Base-by-base conservation (phyloP, 495 filamentous ascomycete genomes). In the Aspergillus asperescens region DNA sequence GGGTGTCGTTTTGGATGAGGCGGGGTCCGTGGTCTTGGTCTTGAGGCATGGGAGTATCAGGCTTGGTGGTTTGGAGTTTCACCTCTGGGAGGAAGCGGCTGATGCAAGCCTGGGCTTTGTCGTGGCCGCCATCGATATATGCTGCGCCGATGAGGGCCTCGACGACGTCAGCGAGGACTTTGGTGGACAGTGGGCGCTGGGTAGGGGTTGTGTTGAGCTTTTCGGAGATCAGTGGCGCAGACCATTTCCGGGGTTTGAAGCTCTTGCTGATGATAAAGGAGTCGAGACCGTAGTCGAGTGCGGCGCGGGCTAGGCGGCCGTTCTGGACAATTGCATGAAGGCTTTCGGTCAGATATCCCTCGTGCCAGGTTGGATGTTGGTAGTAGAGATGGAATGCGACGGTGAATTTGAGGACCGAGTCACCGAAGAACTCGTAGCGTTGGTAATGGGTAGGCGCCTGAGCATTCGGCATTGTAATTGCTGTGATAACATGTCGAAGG, bases 161-260 rank as follows among this genome's bases (percentile, higher is more conserved):
- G 9, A 96, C 80, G 0, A 96, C 88, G 56, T 98, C 93, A 4
- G 93, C 93, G 10, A 95, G 77, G 2, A 83, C 81, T 61, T 98
- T 98, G 6, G 80, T 85, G 1, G 88, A 85, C 22, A 91, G 61
- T 4, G 70, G 32, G 34, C 77, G 68, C 39, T 58, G 60, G 27
- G 56, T 37, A 2, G 65, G 43, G 10, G n/a, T 4, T 5, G 50
- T 12, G 23, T 0, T 42, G 18, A 55, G 2, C 12, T 65, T 66
- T 10, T 83, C 69, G 3, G 80, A 73, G 3, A 85, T 71, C 47
- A 85, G 84, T 0, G 76, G 64, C 0, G 88, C 84, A 4, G 69
- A 56, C 92, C 92, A 96, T 62, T 85, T 89, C 5, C 70, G 62
- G 0, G 81, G 81, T 0, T 79, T 87, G 66, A 92, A 90, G 0